Evolutionary conservation across 2,329 filamentous ascomycete species (phyloP).

Genomic region (Diplodia seriata): DNA sequence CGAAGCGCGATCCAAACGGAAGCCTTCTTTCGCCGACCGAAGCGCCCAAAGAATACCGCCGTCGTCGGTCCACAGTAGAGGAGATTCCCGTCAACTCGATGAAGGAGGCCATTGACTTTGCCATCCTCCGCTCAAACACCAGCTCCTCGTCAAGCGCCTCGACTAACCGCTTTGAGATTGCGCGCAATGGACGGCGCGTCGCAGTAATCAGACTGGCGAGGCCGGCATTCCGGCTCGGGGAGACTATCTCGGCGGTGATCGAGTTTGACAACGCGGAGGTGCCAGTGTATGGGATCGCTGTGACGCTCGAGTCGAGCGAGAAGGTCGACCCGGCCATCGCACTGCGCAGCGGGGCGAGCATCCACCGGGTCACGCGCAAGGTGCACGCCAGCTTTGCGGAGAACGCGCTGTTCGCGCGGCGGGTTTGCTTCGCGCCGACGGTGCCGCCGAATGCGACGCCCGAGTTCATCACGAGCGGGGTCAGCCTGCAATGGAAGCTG

Average conservation of each 20-base stretch:
- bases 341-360: constrained; percentile 81
- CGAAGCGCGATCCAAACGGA: constrained; percentile 36
- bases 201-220: constrained; percentile 88
- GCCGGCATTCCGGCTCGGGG: constrained; percentile 86
- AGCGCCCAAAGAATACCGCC: constrained; percentile 50
- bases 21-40: constrained; percentile 77
- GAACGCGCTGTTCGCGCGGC: constrained; percentile 74
- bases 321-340: constrained; percentile 81
- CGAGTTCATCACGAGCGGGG: constrained; percentile 88
- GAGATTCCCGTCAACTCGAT: constrained; percentile 60
- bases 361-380: constrained; percentile 84
- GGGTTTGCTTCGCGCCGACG: constrained; percentile 80
- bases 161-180: constrained; percentile 94
- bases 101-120: constrained; percentile 88
- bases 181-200: constrained; percentile 88
- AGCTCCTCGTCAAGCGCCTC: constrained; percentile 69
- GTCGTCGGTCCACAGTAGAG: constrained; percentile 62
- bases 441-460: constrained; percentile 86
- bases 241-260: constrained; percentile 81
- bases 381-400: constrained; percentile 82
- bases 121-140: constrained; percentile 73
- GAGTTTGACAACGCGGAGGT: constrained; percentile 79
- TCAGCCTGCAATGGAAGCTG: constrained; percentile 87
- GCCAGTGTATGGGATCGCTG: constrained; percentile 83
- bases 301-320: constrained; percentile 86